Evolutionary conservation across 148 eudicot species (phyloP), one percentile per base, ranked within the genome.

Genomic region (Polygonum maritimum): DNA sequence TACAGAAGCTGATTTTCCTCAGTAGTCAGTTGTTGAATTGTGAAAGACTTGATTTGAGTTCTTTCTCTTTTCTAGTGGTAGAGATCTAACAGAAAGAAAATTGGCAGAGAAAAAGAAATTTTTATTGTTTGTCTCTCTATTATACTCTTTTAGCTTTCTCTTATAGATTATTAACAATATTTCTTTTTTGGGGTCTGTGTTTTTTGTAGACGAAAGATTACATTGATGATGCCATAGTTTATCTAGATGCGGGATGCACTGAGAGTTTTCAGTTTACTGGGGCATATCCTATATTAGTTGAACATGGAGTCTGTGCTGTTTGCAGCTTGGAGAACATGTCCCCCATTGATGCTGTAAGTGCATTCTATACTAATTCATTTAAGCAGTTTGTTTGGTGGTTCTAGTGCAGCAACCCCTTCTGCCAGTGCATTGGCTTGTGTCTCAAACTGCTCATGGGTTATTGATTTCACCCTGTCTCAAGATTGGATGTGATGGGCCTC

Each of bases 271-370:
- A 95, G 75, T 84, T 82, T 80, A 80, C 91, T 73, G 98, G 98
- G 69, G 98, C 94, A 73, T 88, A 86, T 58, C 84, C 96, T 77
- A 71, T 89, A 81, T 76, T 95, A 60, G 75, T 95, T 80, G 97
- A 95, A 81, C 88, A 89, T 75, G 97, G 98, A 51, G 97, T 82
- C 35, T 87, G 85, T 14, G 87, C 90, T 75, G 81, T 94, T 79
- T 92, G 98, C 85, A 89, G 92, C 89, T 88, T 94, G 91, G 98
- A 94, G 84, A 88, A 87, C 86, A 83, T 88, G 86, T 89, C 96
- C 69, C 73, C 87, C 73, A 87, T 92, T 87, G 96, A 94, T 83
- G 76, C 60, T 84, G 98, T 94, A 75, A 80, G 86, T 58, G 38
- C 71, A 45, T 18, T 44, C 62, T 45, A 60, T 67, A 45, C 18